Conservation (phyloP, 805 yeast species). For the Zygosaccharomyces kombuchaensis region DNA sequence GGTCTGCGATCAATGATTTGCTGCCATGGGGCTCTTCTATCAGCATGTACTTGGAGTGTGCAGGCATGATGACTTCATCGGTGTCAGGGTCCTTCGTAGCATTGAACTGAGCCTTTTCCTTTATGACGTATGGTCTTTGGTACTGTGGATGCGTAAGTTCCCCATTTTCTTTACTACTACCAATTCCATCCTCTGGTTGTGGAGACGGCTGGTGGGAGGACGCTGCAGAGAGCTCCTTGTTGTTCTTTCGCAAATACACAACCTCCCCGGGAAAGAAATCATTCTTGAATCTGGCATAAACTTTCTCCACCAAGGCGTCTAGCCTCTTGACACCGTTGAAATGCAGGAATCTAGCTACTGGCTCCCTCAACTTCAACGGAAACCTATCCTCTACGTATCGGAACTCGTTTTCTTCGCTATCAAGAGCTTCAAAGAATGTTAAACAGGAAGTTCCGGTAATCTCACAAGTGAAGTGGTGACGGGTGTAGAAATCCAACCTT, state of each 20-base stretch:
- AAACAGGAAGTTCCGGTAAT: slow-evolving; percentile 90
- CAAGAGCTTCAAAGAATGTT: slow-evolving; percentile 84
- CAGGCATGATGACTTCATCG: slow-evolving; percentile 41
- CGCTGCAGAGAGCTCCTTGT: slow-evolving; percentile 12
- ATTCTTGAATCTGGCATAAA: slow-evolving; percentile 67
- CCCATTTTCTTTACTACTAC: slow-evolving; percentile 4
- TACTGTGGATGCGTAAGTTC: slow-evolving; percentile 17
- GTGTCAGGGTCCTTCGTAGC: slow-evolving; percentile 36
- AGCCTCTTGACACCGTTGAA: slow-evolving; percentile 76
- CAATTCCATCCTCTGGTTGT: slow-evolving; percentile 15
- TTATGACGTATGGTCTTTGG: slow-evolving; percentile 47
- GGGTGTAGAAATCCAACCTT: slow-evolving; percentile 66
- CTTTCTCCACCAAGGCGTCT: slow-evolving; percentile 83
- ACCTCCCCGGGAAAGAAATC: slow-evolving; percentile 91
- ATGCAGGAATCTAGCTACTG: slow-evolving; percentile 80
- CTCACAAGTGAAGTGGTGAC: slow-evolving; percentile 87
- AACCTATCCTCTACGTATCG: slow-evolving; percentile 69
- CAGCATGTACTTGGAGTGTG: slow-evolving; percentile 67
- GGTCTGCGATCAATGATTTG: slow-evolving; percentile 66
- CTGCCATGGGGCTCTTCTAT: slow-evolving; percentile 47
- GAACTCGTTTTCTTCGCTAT: slow-evolving; percentile 64
- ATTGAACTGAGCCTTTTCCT: slow-evolving; percentile 82
- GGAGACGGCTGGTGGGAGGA: slow-evolving; percentile 22
- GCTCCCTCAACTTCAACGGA: slow-evolving; percentile 90
- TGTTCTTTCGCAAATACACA: slow-evolving; percentile 50